Conservation (phyloP, 192 early-diverging fungal genomes). For the Polychytrium aggregatum region DNA sequence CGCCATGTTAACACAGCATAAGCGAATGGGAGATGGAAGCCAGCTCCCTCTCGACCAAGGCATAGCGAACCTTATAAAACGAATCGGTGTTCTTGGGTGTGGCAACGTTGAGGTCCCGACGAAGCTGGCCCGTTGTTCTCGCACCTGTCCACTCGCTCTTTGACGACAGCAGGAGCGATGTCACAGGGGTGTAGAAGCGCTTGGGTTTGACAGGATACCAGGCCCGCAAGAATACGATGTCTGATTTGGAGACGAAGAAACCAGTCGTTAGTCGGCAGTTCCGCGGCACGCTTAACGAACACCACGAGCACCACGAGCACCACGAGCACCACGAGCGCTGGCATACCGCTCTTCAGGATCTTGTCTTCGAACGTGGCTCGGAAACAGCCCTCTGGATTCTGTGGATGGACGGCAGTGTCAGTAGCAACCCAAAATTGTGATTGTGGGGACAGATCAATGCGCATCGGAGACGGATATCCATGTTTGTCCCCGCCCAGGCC, state of each 20-base stretch:
- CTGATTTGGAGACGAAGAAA: slow-evolving; percentile 24
- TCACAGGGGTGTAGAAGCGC: slow-evolving; percentile 96
- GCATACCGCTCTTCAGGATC: slow-evolving; percentile 77
- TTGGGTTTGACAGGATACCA: slow-evolving; percentile 96
- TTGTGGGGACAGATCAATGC: too few species aligned
- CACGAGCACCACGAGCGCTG: too few species aligned
- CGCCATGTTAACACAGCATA: too few species aligned
- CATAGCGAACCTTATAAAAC: slow-evolving; percentile 54
- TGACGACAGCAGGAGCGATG: slow-evolving; percentile 66
- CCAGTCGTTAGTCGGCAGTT: background rate
- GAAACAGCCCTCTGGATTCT: slow-evolving; percentile 82
- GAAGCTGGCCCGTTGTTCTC: slow-evolving; percentile 77
- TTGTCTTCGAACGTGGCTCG: slow-evolving; percentile 98
- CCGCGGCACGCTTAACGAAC: background rate
- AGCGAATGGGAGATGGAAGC: too few species aligned
- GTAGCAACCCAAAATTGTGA: too few species aligned
- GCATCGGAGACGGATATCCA: too few species aligned
- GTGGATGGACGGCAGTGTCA: too few species aligned
- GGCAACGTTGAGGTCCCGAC: slow-evolving; percentile 48
- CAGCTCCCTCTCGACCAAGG: too few species aligned
- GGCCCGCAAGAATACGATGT: slow-evolving; percentile 94
- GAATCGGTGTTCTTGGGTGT: slow-evolving; percentile 76
- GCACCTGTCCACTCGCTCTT: slow-evolving; percentile 80
- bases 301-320: background rate
- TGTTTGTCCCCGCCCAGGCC: too few species aligned